phyloP scores from a whole-genome alignment of 2,329 filamentous ascomycete species.

The Stagonosporopsis cucurbitacearum region DNA sequence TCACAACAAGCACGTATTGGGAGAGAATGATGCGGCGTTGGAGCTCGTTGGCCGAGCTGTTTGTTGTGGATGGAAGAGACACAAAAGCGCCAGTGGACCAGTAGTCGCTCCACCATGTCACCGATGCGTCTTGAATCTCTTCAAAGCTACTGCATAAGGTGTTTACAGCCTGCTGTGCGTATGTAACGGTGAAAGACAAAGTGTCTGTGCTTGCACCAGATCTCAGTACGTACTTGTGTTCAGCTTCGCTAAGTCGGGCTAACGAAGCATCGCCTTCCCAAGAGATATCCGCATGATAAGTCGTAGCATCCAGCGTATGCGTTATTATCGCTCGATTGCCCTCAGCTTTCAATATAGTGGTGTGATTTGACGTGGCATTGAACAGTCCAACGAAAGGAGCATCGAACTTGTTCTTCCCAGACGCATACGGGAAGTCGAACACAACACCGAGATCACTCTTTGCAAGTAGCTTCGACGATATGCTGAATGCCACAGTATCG shows the following conservation, averaged over 20 bases:
- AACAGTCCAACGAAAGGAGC: conserved; percentile 62
- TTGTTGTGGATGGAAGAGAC: conserved; percentile 52
- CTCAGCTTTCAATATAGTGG: conserved; percentile 44
- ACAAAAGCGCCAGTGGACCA: conserved; percentile 61
- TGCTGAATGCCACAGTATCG: not conserved
- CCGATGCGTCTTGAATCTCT: conserved; percentile 42
- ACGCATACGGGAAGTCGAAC: conserved; percentile 61
- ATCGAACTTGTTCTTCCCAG: conserved; percentile 59
- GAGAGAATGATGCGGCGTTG: conserved; percentile 62
- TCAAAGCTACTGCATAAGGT: conserved; percentile 13
- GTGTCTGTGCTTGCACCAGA: not conserved
- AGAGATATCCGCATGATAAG: not conserved
- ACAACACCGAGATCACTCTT: conserved; percentile 54
- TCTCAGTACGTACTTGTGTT: conserved; percentile 10
- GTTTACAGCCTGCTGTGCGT: not conserved
- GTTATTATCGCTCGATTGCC: not conserved
- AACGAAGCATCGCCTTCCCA: conserved; percentile 1
- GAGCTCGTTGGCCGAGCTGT: conserved; percentile 56
- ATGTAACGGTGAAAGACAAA: not conserved
- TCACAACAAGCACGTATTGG: conserved; percentile 61
- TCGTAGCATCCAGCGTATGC: conserved; percentile 5
- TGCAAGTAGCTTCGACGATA: conserved; percentile 30
- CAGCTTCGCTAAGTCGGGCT: not conserved
- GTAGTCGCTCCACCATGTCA: conserved; percentile 57
- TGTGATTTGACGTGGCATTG: conserved; percentile 56